Evolutionary conservation across 1,284 basidiomycete genomes (phyloP), one percentile per base, ranked within the genome.

Genomic region (Cryptococcus hybrid): DNA sequence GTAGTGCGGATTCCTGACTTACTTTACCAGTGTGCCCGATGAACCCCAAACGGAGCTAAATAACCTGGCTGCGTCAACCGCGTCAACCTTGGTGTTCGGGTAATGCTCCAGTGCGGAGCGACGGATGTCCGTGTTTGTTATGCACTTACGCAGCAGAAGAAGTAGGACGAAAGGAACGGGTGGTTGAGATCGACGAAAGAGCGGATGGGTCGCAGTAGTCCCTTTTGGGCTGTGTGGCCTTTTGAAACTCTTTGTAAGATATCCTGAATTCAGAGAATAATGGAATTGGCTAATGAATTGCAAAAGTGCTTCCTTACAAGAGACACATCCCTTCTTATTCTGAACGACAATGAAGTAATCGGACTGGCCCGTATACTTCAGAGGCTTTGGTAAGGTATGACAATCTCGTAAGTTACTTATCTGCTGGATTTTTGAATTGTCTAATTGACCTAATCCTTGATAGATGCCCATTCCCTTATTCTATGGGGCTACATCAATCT

Each of bases 191-290:
- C 4, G 68, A 59, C 61, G 82, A 83, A 73, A 24, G 24, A 24
- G 24, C 24, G 24, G 24, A 24, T 24, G 24, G 24, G 24, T 24
- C 24, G 24, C 24, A 24, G 24, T 24, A 24, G 24, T 24, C 24
- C 24, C 24, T 24, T 24, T n/a, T 86, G 94, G 94, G 94, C 93
- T 1, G 84, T 86, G 36, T 98, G 94, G 94, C 94, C 94, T 0
- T n/a, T 88, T 70, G 94, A 98, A 75, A 82, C 89, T 12, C 79
- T 97, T 59, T 76, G 89, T 89, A 64, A 64, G 83, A 63, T 24
- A 24, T 24, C 24, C 24, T 24, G 24, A 24, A 24, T 24, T 24
- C 24, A 24, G 24, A 24, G 24, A 24, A 24, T 24, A 24, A 24
- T 24, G 24, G 24, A 24, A 24, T 24, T 24, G 24, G 24, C 24